A percentile compares a stretch with the other conserved stretches of the same genome.
These are phyloP conservation scores for Coriaria nepalensis DNA, from an alignment of 306 rosid genomes.

Conservation along the genomic window DNA sequence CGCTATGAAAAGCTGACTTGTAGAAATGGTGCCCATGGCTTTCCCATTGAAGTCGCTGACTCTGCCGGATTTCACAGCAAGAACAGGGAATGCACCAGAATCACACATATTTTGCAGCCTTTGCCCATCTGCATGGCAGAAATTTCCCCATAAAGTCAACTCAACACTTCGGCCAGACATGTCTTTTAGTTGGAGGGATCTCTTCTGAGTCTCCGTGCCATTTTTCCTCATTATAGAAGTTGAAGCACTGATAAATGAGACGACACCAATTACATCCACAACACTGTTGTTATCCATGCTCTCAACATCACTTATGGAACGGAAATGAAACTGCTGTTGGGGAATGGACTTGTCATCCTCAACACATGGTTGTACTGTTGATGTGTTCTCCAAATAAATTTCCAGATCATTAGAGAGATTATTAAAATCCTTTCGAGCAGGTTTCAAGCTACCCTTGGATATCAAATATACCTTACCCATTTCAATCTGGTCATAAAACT, in stretches of 20 bases:
- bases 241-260: constrained; percentile 49
- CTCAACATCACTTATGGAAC: constrained; percentile 49
- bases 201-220: constrained; percentile 74
- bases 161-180: constrained; percentile 68
- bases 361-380: constrained; percentile 46
- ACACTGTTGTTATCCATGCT: constrained; percentile 46
- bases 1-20: constrained; percentile 62
- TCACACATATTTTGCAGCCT: constrained; percentile 62
- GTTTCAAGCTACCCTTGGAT: constrained; percentile 58
- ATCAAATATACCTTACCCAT: constrained; percentile 57
- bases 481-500: constrained; percentile 58
- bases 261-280: constrained; percentile 69
- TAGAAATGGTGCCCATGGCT: constrained; percentile 51
- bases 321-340: constrained; percentile 46
- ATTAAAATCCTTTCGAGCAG: constrained; percentile 60
- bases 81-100: constrained; percentile 57
- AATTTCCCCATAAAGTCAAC: constrained; percentile 71
- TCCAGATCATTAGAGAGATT: constrained; percentile 66
- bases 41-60: constrained; percentile 80
- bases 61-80: constrained; percentile 65
- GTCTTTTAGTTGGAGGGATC: constrained; percentile 79
- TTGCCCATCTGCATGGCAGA: constrained; percentile 66
- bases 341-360: constrained; percentile 70
- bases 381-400: constrained; percentile 42
- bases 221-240: constrained; percentile 63